Percentiles rank a stretch among this genome's conserved stretches.
phyloP scores from a whole-genome alignment of 768 basidiomycete genomes.

The Podaxis sp. region DNA sequence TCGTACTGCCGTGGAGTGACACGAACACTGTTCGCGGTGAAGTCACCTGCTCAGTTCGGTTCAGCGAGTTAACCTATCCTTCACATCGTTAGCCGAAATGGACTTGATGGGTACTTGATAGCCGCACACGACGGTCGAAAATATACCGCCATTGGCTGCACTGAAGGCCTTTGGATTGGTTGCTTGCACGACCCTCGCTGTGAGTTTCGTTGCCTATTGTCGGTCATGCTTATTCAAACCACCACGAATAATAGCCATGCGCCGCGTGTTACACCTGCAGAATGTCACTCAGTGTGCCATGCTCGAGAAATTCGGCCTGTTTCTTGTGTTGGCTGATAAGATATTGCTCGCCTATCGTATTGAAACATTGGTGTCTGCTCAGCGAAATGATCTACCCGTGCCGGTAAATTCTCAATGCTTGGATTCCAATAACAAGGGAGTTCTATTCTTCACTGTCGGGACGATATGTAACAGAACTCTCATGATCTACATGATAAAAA shows the following conservation, averaged over 20 bases:
- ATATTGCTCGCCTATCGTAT: constrained; percentile 93
- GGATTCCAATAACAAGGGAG: constrained; percentile 80
- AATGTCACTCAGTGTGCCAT: constrained; percentile 95
- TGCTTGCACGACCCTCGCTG: constrained; percentile 87
- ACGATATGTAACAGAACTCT: constrained; percentile 83
- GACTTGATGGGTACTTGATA: constrained; percentile 28
- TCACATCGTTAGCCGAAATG: neutral
- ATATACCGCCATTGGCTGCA: constrained; percentile 91
- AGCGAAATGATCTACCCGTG: constrained; percentile 62
- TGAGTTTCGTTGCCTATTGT: constrained; percentile 34
- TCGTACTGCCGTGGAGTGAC: constrained; percentile 66
- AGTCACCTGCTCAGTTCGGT: constrained; percentile 94
- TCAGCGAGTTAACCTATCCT: constrained; percentile 57
- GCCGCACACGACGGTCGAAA: constrained; percentile 84
- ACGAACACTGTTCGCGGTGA: constrained; percentile 75
- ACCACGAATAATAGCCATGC: constrained; percentile 58
- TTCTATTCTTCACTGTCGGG: constrained; percentile 95
- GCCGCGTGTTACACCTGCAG: constrained; percentile 90
- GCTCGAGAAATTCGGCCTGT: constrained; percentile 94
- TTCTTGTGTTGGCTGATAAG: constrained; percentile 94
- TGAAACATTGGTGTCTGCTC: constrained; percentile 92
- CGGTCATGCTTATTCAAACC: neutral
- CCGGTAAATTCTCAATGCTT: constrained; percentile 87
- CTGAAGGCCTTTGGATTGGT: constrained; percentile 97
- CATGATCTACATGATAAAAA: constrained; percentile 81